Evolutionary conservation across 768 basidiomycete genomes (phyloP).

Genomic region (Tricholoma hemisulphureum): DNA sequence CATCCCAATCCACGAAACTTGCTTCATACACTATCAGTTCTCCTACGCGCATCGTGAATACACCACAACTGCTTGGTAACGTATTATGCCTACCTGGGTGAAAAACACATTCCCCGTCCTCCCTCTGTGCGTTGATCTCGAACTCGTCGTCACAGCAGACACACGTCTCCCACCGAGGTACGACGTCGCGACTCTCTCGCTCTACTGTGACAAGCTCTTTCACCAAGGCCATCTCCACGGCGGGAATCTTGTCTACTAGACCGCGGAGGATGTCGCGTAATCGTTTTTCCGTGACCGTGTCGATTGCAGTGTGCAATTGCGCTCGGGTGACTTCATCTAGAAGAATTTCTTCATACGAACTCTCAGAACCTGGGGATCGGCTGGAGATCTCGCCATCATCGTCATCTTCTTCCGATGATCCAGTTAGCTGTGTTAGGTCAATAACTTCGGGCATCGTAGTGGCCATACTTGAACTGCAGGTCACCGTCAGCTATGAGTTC

Average conservation of each 20-base stretch:
- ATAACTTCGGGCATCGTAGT: constrained; percentile 33
- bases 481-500: constrained; percentile 5
- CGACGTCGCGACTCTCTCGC: constrained; percentile 32
- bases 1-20: constrained; percentile 47
- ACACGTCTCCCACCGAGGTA: constrained; percentile 48
- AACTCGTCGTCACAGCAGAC: constrained; percentile 47
- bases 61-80: not conserved
- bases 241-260: constrained; percentile 40
- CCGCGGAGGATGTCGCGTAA: constrained; percentile 40
- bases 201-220: constrained; percentile 43
- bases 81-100: constrained; percentile 45
- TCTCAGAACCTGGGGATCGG: constrained; percentile 18
- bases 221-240: constrained; percentile 42
- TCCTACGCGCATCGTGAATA: constrained; percentile 26
- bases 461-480: constrained; percentile 22
- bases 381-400: constrained; percentile 23
- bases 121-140: constrained; percentile 37
- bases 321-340: constrained; percentile 40
- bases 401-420: constrained; percentile 31
- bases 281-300: constrained; percentile 40
- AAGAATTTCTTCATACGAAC: constrained; percentile 34
- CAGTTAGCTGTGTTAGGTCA: constrained; percentile 43
- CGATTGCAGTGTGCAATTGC: constrained; percentile 43
- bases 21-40: constrained; percentile 40
- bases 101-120: constrained; percentile 44